Conservation (phyloP, 345 rosid genomes). For the Syzygium oleosum region DNA sequence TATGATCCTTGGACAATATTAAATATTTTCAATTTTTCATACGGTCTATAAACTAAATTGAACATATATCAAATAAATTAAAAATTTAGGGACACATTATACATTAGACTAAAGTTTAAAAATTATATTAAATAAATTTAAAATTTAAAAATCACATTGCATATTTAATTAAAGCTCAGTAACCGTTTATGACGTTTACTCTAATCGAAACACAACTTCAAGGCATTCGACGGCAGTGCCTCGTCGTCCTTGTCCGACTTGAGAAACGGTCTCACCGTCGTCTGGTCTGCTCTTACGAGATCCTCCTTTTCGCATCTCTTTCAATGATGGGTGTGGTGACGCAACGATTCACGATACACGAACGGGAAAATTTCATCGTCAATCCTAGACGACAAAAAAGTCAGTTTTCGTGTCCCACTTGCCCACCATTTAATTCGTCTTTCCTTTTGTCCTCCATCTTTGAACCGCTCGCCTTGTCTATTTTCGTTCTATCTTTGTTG, state of each 20-base stretch:
- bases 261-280: neutral
- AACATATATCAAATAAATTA: no score
- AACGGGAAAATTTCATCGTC: neutral
- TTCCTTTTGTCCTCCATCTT: neutral
- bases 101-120: no score
- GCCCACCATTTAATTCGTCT: neutral
- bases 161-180: no score
- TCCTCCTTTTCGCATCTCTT: neutral
- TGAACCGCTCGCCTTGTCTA: neutral
- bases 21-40: no score
- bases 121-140: no score
- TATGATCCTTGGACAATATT: no score
- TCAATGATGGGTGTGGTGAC: neutral
- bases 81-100: no score
- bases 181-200: no score
- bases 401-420: neutral
- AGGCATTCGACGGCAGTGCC: neutral
- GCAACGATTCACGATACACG: neutral
- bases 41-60: no score
- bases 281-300: neutral
- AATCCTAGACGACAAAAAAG: neutral
- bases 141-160: no score
- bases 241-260: neutral
- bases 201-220: neutral
- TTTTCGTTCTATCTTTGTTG: neutral